Evolutionary conservation across 345 rosid species (phyloP), one percentile per base, ranked within the genome.

Genomic region (Reutealis trisperma): DNA sequence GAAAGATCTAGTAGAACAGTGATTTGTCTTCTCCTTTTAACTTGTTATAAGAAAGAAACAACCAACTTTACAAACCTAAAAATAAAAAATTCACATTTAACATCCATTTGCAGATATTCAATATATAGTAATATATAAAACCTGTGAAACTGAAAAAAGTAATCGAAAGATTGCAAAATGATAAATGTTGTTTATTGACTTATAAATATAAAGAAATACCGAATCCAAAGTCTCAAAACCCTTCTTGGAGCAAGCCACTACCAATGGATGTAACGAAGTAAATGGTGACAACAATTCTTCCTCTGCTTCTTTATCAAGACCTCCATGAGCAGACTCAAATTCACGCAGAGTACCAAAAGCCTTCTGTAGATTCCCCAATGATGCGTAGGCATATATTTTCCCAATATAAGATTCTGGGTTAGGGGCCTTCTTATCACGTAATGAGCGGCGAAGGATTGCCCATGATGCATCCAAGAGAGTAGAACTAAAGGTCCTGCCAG

Each of bases 211-310:
- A 79, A 52, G 72, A 75, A 79, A 87, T 91, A 93, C 98, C 76
- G 80, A 80, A 83, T 96, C 98, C 87, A 96, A 80, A 45, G 97
- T 89, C 87, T 86, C 97, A 73, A 90, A 93, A 55, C 97, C 97
- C 71, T 89, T 93, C 86, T 86, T 88, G 77, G 94, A 83, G 92
- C 95, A 96, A 1, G 97, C 97, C 78, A 88, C 79, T 70, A 85
- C 99, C 83, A 96, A 82, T 6, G 99, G 97, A 71, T 86, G 42
- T 69, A 96, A 76, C 15, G 92, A 91, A 79, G 92, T 89, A 79
- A 96, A 96, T 45, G 99, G 99, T 11, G 97, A 96, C 78, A 96
- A 90, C 78, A 91, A 15, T 77, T 92, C 98, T 84, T 84, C 92
- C 68, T 67, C 80, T 61, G 70, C 59, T 82, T 89, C 86, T 63